Evolutionary conservation across 768 basidiomycete species (phyloP), one percentile per base, ranked within the genome.

Genomic region (Paxillus rubicundulus): DNA sequence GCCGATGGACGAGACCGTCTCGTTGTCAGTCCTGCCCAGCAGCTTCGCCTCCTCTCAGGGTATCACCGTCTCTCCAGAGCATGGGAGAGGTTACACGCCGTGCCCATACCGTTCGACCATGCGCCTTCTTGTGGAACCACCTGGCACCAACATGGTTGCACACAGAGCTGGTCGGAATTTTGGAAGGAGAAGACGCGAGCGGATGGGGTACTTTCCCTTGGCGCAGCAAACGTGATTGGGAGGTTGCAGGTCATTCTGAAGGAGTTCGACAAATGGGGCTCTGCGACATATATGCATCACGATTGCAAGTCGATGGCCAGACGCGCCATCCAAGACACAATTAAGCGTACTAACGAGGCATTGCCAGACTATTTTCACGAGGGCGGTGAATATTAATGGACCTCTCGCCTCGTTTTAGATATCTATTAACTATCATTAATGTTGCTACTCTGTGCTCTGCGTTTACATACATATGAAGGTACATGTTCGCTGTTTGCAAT

Each of bases 271-370:
- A 73, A 81, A 48, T 84, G 83, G 82, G 85, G 86, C 2, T 80
- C 78, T 53, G 82, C 82, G 52, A 82, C 84, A n/a, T 86, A 87
- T 62, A 88, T 89, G 87, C 85, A 88, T 59, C 83, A 81, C 51
- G 87, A 88, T 51, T 89, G 87, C 70, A 76, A 84, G 62, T 67
- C 72, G 60, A 66, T 72, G 18, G 87, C 86, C 20, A 78, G 78
- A 64, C 77, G 77, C 58, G 74, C 75, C 42, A 80, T 89, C 42
- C 65, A 68, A 20, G 84, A 83, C 40, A 69, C 77, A 49, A 73
- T 86, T 37, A 84, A 75, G 64, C 70, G 70, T 12, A 74, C 86
- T 12, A 83, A 82, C 57, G 81, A 85, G 20, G 75, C 73, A 2
- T 63, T 89, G 38, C 77, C 85, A 0, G 84, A 87, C 55, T 86